Evolutionary conservation across 1,139 yeast species (phyloP).

Genomic region (Tardiomyces depauwii): DNA sequence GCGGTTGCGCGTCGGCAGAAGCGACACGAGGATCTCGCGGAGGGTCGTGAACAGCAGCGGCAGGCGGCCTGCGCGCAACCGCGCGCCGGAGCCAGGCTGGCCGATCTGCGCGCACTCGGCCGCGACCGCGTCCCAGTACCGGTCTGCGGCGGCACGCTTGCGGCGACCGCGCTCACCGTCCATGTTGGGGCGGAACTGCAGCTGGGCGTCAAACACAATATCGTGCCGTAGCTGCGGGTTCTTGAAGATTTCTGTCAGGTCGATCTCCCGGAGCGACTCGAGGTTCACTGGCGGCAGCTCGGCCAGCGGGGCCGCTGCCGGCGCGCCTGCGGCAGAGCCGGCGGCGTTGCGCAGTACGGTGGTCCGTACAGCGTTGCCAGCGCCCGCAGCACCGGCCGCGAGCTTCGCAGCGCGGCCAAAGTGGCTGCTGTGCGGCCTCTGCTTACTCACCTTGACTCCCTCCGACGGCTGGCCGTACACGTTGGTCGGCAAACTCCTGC

Average conservation of each 20-base stretch:
- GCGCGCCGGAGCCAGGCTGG: neutral
- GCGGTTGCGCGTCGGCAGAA: constrained; percentile 72
- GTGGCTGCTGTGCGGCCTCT: neutral
- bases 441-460: neutral
- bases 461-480: neutral
- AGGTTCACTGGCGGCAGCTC: constrained; percentile 76
- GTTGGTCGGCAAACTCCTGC: neutral
- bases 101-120: constrained; percentile 36
- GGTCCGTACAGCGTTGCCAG: neutral
- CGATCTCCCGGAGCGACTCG: constrained; percentile 76
- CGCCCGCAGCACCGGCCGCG: neutral
- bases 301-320: constrained; percentile 22
- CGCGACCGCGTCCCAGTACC: constrained; percentile 73
- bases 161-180: constrained; percentile 85
- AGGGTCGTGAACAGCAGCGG: constrained; percentile 66
- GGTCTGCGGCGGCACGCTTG: constrained; percentile 64
- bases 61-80: constrained; percentile 32
- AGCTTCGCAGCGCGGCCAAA: neutral
- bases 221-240: constrained; percentile 93
- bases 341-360: neutral
- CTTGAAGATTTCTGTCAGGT: constrained; percentile 75
- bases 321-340: constrained; percentile 10
- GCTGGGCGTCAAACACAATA: constrained; percentile 81
- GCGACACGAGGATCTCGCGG: constrained; percentile 60
- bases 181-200: constrained; percentile 84